A percentile compares a stretch with the other conserved stretches of the same genome.
Evolutionary conservation across 2,329 filamentous ascomycete genomes (phyloP).

Genomic region (Grosmannia clavigera): DNA sequence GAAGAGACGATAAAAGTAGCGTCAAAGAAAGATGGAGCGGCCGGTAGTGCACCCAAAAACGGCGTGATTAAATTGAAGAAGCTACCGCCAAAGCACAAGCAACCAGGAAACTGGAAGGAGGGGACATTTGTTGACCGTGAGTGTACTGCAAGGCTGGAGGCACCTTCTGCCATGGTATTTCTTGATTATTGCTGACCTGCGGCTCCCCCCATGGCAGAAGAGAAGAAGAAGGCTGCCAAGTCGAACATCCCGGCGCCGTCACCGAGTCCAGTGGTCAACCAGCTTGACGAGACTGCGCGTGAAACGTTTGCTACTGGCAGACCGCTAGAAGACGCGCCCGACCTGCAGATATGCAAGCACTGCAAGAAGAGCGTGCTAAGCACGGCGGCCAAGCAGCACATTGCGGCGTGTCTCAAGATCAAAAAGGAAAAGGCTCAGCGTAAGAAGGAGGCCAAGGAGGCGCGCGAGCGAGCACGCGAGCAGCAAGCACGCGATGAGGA

Average conservation of each 20-base stretch:
- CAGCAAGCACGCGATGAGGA: constrained; percentile 46
- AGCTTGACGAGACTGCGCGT: constrained; percentile 62
- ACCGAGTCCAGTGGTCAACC: constrained; percentile 46
- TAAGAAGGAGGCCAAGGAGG: constrained; percentile 64
- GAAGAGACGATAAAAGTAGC: constrained; percentile 53
- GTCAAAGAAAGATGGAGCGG: constrained; percentile 37
- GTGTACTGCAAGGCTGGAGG: constrained; percentile 9
- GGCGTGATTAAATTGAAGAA: constrained; percentile 52
- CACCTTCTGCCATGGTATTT: neutral
- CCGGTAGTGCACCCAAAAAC: constrained; percentile 17
- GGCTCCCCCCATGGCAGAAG: constrained; percentile 17
- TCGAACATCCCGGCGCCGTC: constrained; percentile 31
- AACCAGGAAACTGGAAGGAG: constrained; percentile 61
- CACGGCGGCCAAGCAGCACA: constrained; percentile 63
- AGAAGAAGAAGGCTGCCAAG: constrained; percentile 41
- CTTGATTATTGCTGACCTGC: neutral
- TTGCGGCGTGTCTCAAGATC: constrained; percentile 69
- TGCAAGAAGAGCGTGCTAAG: constrained; percentile 83
- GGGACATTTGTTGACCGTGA: constrained; percentile 51
- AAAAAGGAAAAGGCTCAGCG: constrained; percentile 73
- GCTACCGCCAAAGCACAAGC: constrained; percentile 46
- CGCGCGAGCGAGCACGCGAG: constrained; percentile 52
- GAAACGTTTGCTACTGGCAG: constrained; percentile 72
- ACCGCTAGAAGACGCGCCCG: constrained; percentile 67
- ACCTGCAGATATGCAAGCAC: constrained; percentile 80